These are phyloP conservation scores for Candida khao-thaluensis DNA, from an alignment of 805 yeast species.

Conservation along the genomic window DNA sequence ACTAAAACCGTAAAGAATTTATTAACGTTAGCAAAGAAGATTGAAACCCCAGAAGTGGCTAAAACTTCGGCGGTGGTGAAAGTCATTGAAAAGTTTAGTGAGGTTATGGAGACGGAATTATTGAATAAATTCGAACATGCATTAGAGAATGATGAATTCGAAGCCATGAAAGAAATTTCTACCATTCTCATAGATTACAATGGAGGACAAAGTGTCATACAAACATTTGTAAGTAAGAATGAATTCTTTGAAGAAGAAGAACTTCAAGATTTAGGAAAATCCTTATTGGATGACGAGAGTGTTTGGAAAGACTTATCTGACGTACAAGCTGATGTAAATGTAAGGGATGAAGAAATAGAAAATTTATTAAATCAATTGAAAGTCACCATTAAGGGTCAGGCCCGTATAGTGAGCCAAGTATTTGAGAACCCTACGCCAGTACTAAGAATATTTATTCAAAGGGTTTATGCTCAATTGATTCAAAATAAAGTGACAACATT, in stretches of 20 bases:
- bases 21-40: slow-evolving; percentile 60
- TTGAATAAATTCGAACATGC: slow-evolving; percentile 70
- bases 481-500: slow-evolving; percentile 56
- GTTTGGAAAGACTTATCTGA: slow-evolving; percentile 62
- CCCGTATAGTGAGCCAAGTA: slow-evolving; percentile 68
- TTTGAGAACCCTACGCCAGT: slow-evolving; percentile 72
- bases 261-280: slow-evolving; percentile 21
- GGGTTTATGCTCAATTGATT: slow-evolving; percentile 73
- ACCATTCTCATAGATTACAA: slow-evolving; percentile 75
- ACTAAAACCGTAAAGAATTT: slow-evolving; percentile 70
- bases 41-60: slow-evolving; percentile 54
- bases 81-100: slow-evolving; percentile 68
- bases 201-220: slow-evolving; percentile 80
- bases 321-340: slow-evolving; percentile 50
- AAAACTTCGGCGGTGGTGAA: slow-evolving; percentile 37
- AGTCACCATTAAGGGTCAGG: slow-evolving; percentile 65
- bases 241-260: slow-evolving; percentile 57
- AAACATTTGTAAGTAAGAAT: slow-evolving; percentile 77
- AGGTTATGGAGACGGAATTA: slow-evolving; percentile 69
- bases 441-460: slow-evolving; percentile 64
- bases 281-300: slow-evolving; percentile 33
- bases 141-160: slow-evolving; percentile 65
- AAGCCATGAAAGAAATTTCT: slow-evolving; percentile 74
- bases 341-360: slow-evolving; percentile 53
- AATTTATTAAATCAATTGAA: slow-evolving; percentile 51